Evolutionary conservation across 2,329 filamentous ascomycete species (phyloP).

Genomic region (Canariomyces notabilis): DNA sequence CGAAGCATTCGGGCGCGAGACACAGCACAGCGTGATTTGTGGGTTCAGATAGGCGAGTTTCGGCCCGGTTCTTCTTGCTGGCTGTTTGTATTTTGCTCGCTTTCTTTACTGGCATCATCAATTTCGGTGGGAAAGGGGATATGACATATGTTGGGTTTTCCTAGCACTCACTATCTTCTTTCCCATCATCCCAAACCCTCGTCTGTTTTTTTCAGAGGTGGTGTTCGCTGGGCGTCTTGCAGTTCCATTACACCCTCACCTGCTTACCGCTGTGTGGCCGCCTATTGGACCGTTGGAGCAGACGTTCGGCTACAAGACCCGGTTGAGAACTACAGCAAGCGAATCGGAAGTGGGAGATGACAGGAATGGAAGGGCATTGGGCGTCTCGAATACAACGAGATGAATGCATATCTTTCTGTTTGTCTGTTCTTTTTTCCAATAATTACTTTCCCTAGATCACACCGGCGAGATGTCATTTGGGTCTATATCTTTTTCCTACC

Average conservation of each 20-base stretch:
- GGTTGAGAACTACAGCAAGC: background rate
- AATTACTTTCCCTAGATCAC: background rate
- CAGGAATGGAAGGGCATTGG: background rate
- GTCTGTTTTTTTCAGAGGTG: slow-evolving; percentile 2
- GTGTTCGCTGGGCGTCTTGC: too few species aligned
- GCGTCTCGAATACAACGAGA: background rate
- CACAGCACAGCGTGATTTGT: background rate
- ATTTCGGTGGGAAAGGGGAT: background rate
- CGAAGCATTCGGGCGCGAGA: background rate
- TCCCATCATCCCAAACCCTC: background rate
- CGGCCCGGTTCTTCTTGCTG: slow-evolving; percentile 6
- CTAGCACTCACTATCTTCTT: background rate
- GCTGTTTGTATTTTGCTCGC: slow-evolving; percentile 2
- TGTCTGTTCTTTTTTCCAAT: background rate
- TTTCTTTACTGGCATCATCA: slow-evolving; percentile 3
- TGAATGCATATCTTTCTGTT: background rate
- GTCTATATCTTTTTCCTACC: slow-evolving; percentile 15
- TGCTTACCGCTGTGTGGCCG: too few species aligned
- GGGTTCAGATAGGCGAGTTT: background rate
- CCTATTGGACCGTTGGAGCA: too few species aligned
- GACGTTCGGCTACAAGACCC: background rate
- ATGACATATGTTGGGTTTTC: background rate
- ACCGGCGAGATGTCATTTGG: slow-evolving; percentile 7
- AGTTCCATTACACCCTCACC: too few species aligned
- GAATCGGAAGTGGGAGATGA: background rate